phyloP scores from a whole-genome alignment of 2,329 filamentous ascomycete species.

The Fusarium sp. region DNA sequence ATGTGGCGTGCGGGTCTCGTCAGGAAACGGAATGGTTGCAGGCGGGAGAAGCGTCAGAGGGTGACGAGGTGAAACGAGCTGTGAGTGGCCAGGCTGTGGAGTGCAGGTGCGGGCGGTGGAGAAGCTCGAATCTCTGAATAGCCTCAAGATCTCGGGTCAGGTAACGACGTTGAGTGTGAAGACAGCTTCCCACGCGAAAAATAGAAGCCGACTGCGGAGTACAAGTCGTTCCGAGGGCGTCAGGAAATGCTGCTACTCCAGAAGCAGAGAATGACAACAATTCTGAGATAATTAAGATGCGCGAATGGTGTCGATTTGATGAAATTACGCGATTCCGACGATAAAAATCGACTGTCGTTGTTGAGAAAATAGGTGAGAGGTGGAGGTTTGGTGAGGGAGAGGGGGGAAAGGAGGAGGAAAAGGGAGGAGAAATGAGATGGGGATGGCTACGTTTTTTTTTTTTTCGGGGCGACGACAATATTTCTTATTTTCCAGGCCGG shows the following conservation, averaged over 20 bases:
- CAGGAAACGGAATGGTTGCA: constrained; percentile 42
- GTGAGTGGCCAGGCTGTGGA: constrained; percentile 46
- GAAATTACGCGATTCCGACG: constrained; percentile 51
- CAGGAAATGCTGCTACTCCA: constrained; percentile 48
- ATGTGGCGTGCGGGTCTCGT: constrained; percentile 36
- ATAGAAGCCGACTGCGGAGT: constrained; percentile 40
- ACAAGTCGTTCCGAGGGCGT: constrained; percentile 38
- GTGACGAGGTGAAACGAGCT: constrained; percentile 41
- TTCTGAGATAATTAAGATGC: constrained; percentile 54
- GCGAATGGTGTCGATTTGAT: constrained; percentile 57
- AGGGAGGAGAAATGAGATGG: constrained; percentile 53
- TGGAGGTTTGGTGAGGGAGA: constrained; percentile 43
- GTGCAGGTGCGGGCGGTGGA: constrained; percentile 42
- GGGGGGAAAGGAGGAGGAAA: constrained; percentile 41
- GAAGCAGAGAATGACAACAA: constrained; percentile 52
- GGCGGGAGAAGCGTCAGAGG: constrained; percentile 38
- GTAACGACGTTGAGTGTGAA: constrained; percentile 36
- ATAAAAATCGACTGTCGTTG: constrained; percentile 51
- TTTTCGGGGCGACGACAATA: constrained; percentile 56
- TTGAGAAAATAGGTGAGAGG: constrained; percentile 52
- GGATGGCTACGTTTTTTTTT: constrained; percentile 66
- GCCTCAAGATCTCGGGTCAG: constrained; percentile 52
- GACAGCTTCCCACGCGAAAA: constrained; percentile 35
- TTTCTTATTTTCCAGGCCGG: constrained; percentile 59
- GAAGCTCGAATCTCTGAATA: constrained; percentile 54